Base-by-base conservation (phyloP, 148 eudicot genomes). In the Nepenthes mirabilis region DNA sequence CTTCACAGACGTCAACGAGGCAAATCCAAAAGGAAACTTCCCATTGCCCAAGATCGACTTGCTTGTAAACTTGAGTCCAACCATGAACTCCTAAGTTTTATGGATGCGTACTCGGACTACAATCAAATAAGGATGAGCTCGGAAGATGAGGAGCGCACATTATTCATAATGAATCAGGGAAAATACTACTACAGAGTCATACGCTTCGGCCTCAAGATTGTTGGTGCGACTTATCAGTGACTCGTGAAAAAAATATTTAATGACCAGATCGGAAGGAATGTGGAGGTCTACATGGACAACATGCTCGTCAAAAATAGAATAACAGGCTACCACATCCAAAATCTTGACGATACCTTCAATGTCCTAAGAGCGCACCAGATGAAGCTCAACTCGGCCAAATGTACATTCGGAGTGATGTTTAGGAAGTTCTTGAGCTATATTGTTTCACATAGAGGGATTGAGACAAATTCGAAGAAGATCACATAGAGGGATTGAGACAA, bases 281-380 rank as follows among this genome's bases (percentile, higher is more conserved):
- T 53, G 35, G 71, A 60, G 52, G 65, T 14, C 2, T 68, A 68
- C 32, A n/a, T 60, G 1, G 54, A 60, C 23, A 60, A 68, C 36
- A 54, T 54, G 65, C 11, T 68, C 1, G 14, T 47, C 0, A 60
- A 68, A 11, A 1, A 1, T 14, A 33, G 13, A 1, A 13, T 3
- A 1, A 23, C 0, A 3, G 68, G 12, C 0, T 6, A 34, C 1
- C 54, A 45, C 12, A 2, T 47, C 0, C 9, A 1, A 0, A 33
- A 43, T 11, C 43, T 43, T 1, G 12, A 12, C 4, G 37, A 33
- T 2, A 43, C 43, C 2, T 65, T 65, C 36, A 1, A 13, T 2
- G 34, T 34, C 37, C 6, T 43, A 1, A 36, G 9, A 2, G 5
- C 11, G 32, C 55, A 43, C 33, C 11, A 34, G 1, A 55, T 64